Evolutionary conservation across 352 stramenopile genomes (phyloP), one percentile per base, ranked within the genome.

Genomic region (Phytopythium ostracodes): DNA sequence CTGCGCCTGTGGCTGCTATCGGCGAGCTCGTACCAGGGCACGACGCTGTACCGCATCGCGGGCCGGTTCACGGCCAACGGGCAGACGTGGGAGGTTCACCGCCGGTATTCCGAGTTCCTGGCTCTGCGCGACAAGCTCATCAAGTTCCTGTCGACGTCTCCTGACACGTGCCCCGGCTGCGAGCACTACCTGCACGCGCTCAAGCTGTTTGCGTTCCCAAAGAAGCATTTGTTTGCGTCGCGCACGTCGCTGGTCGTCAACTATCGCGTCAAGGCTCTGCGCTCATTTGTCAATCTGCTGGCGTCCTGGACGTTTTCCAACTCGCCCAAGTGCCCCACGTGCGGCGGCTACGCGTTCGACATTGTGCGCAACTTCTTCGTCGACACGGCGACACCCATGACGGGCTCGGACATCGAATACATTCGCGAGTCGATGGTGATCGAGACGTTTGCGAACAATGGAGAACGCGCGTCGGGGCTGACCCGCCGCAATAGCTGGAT

Each of bases 41-140:
- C 77, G 36, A 89, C 84, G 60, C 81, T 75, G 56, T 93, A 92
- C 68, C 79, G 80, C 22, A 67, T 93, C 53, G 84, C 77, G 0
- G 84, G 84, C 0, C 80, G 84, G 15, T 91, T 93, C 65, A 72
- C 70, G 14, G 68, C 76, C 4, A 90, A 65, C 25, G 75, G 76
- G 2, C 81, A 91, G 67, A 88, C 80, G 55, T 93, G 84, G 84
- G 80, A 93, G 56, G 79, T 93, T n/a, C 76, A 87, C 59, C 82
- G 84, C 25, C 80, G 84, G 10, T 95, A 95, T 76, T 95, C 87
- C 54, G 84, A 93, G 67, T 95, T 95, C 65, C 71, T 92, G 25
- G 68, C 74, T 56, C 78, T 95, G 36, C 84, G 84, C 40, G 71
- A 86, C 47, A 77, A 86, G 60, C 71, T 95, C 14, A 71, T 92